Conservation (phyloP, 208 protist species). For the Acanthamoeba culbertsoni region DNA sequence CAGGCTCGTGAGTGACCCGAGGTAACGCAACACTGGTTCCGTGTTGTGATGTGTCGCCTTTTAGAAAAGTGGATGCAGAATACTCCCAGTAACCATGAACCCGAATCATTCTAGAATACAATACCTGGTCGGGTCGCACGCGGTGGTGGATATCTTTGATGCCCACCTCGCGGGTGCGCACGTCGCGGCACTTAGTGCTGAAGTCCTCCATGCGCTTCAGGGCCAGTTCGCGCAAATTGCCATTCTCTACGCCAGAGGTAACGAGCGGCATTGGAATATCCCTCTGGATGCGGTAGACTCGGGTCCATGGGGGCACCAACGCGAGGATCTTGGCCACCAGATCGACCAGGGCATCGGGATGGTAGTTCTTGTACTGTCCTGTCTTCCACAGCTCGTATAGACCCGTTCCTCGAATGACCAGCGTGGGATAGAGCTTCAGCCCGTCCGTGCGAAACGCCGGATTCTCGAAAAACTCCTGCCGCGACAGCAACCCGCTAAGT, state of each 20-base stretch:
- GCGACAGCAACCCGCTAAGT: not conserved
- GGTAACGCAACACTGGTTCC: no score
- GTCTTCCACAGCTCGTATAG: conserved; percentile 96
- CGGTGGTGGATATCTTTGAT: conserved; percentile 82
- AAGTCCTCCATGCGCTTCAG: conserved; percentile 89
- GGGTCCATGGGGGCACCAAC: conserved; percentile 97
- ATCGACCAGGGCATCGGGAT: conserved; percentile 85
- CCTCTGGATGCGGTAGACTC: conserved; percentile 96
- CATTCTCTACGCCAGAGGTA: conserved; percentile 92
- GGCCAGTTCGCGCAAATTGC: conserved; percentile 96
- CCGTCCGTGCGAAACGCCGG: conserved; percentile 96
- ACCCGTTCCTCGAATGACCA: conserved; percentile 97
- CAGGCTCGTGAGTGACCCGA: no score
- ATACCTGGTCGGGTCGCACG: conserved; percentile 78
- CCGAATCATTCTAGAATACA: no score
- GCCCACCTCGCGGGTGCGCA: conserved; percentile 81
- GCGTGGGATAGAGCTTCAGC: conserved; percentile 98
- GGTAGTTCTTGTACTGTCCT: conserved; percentile 93
- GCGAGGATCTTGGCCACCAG: conserved; percentile 94
- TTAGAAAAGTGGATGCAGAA: no score
- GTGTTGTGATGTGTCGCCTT: no score
- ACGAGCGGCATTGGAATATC: conserved; percentile 52
- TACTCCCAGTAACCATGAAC: no score
- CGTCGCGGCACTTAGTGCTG: conserved; percentile 85
- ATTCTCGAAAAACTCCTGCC: conserved; percentile 92